Evolutionary conservation across 257 asterid species (phyloP).

Genomic region (Penstemon eatonii): DNA sequence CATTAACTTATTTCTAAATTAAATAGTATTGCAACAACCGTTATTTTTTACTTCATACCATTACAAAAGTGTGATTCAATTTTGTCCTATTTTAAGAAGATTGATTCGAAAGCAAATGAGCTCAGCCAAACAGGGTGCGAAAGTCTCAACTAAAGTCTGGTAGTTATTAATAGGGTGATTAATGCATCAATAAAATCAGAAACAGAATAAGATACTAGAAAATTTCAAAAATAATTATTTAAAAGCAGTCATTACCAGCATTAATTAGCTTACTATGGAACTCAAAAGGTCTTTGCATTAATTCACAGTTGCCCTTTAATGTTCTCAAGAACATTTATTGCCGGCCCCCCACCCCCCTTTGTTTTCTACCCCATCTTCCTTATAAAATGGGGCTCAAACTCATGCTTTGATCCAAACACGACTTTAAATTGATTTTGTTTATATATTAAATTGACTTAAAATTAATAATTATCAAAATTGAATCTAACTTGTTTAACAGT

Average conservation of each 20-base stretch:
- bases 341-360: conserved; percentile 23
- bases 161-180: conserved; percentile 39
- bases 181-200: conserved; percentile 38
- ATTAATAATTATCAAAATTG: too few relatives aligned
- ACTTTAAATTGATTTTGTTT: too few relatives aligned
- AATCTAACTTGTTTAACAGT: too few relatives aligned
- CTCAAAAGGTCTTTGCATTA: conserved; percentile 60
- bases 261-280: conserved; percentile 52
- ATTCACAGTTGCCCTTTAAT: conserved; percentile 66
- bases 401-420: too few relatives aligned
- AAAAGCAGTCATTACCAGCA: conserved; percentile 47
- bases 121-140: conserved; percentile 32
- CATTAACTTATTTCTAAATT: too few relatives aligned
- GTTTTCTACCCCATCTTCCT: not conserved
- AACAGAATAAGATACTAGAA: conserved; percentile 18
- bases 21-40: too few relatives aligned
- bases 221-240: conserved; percentile 8
- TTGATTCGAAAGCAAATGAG: not conserved
- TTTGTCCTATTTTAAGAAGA: not conserved
- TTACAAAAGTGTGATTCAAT: not conserved
- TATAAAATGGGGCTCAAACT: not conserved
- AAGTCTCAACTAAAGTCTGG: conserved; percentile 38
- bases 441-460: too few relatives aligned
- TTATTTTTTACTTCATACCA: not conserved
- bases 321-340: conserved; percentile 42